Evolutionary conservation across 345 rosid species (phyloP), one percentile per base, ranked within the genome.

Genomic region (Ceriops decandra): DNA sequence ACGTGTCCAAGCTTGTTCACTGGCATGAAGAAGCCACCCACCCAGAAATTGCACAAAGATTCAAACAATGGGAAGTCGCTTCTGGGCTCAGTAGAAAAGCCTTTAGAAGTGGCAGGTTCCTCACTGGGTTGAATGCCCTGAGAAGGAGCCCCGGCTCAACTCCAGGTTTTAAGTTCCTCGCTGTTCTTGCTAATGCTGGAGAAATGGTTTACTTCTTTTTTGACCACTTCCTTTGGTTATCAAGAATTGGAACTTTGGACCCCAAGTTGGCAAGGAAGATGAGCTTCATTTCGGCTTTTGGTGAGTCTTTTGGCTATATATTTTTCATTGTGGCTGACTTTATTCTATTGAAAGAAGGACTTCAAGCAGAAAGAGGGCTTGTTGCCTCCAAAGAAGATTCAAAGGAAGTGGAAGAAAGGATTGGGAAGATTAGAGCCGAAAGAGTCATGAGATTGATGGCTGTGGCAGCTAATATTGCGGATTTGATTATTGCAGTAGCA

Each of bases 161-260:
- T 31, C 86, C 86, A 0, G 30, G 72, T 9, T 75, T 91, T 31
- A 80, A 80, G 65, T 5, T 80, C 73, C 79, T 95, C 0, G 82
- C 88, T 0, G 82, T 88, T 63, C 81, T 95, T 31, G 95, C 92
- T 76, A 95, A 91, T 70, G 83, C 99, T 0, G 97, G 97, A 49
- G 99, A 95, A 62, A 91, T 91, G 97, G 92, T 95, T 52, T 95
- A 91, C 71, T 95, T 92, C 85, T 90, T 90, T 67, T 95, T 91
- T 5, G 99, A 95, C 71, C 99, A 95, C 63, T 85, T 95, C 46
- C 97, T 88, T 53, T 95, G 99, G 99, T 60, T 95, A 63, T 85
- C 99, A 22, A 85, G 97, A 79, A 87, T 95, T 21, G 99, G 96
- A 24, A 82, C 88, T 5, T 5, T 95, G 70, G 96, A 95, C 31